Base-by-base conservation (phyloP, 805 yeast species). In the Grigorovia jiainica region DNA sequence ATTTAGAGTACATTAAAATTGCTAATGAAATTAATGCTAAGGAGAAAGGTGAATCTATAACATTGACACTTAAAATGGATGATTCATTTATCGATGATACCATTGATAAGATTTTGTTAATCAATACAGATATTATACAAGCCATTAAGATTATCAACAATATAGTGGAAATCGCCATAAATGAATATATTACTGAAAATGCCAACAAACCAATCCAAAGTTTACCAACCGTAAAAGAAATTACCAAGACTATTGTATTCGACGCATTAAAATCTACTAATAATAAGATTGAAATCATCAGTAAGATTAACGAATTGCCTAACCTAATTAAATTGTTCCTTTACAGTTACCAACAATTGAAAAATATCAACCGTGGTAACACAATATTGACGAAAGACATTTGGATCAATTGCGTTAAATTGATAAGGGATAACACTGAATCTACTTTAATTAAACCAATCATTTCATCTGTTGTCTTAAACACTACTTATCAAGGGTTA, bases 251-350 rank as follows among this genome's bases (percentile, higher is more conserved):
- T 9, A 92, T 86, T 58, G 78, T 89, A 16, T 75, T 81, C 55
- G 73, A 71, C 49, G 95, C 95, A 0, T 79, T 85, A 32, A 71
- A 73, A 45, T 95, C 85, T 57, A 74, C 90, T 0, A 77, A 85
- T 6, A 72, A 73, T 5, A 27, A 13, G 16, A n/a, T 21, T 7
- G 36, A 16, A 2, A 18, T n/a, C 2, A 17, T 39, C 11, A 24
- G 20, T 33, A 23, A 16, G 13, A 24, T 39, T 6, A n/a, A 24
- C 13, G 21, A 39, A 19, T 32, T 30, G 7, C 16, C 41, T 16
- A 7, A 20, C n/a, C 16, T 39, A 2, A 36, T 24, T 3, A 39
- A 33, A 15, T n/a, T 39, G n/a, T 39, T 39, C 25, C 17, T 39
- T 10, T 39, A 31, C 30, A 23, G 30, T 32, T 39, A 30, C 10